Evolutionary conservation across 2,329 filamentous ascomycete genomes (phyloP), one percentile per base, ranked within the genome.

Genomic region (Pestalotiopsis sp.): DNA sequence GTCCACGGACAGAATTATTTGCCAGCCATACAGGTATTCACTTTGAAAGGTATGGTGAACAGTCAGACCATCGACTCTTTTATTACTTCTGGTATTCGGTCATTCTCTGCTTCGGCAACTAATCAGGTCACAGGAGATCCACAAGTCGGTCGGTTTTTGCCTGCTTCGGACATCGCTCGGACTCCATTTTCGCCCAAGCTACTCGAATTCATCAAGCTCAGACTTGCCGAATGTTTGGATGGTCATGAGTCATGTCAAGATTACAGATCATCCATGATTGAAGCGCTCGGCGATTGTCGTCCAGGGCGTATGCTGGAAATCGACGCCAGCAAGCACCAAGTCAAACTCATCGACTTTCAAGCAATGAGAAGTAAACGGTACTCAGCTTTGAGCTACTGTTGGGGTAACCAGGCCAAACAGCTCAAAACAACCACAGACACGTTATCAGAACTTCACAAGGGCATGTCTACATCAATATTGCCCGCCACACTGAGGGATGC

Each of bases 381-480:
- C 20, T 41, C 27, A n/a, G 68, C 68, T 2, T 14, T 68, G 27
- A 69, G 68, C 23, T 69, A 67, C 59, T 69, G 68, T 23, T 69
- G 68, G 68, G 68, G 65, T 5, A 3, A 13, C 9, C 23, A 39
- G 23, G 7, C 25, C 3, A 52, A 63, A 12, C 65, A 64, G 17
- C 17, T 69, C n/a, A 65, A 25, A 20, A 64, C 60, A 6, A 61
- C 58, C 3, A 2, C 36, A 7, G 23, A 36, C 2, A 65, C 49
- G 3, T 31, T 66, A 11, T n/a, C 52, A 17, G 27, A 11, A 5
- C 56, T 67, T 4, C 13, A 9, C n/a, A 17, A 56, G 12, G 61
- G 68, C 11, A 23, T 69, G 7, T 31, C 27, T 14, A 56, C 52
- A n/a, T 57, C 25, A 38, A 12, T 49, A 14, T 62, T 74, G 1